Conservation (phyloP, 2,329 filamentous ascomycete genomes). For the Emericellopsis cladophorae region DNA sequence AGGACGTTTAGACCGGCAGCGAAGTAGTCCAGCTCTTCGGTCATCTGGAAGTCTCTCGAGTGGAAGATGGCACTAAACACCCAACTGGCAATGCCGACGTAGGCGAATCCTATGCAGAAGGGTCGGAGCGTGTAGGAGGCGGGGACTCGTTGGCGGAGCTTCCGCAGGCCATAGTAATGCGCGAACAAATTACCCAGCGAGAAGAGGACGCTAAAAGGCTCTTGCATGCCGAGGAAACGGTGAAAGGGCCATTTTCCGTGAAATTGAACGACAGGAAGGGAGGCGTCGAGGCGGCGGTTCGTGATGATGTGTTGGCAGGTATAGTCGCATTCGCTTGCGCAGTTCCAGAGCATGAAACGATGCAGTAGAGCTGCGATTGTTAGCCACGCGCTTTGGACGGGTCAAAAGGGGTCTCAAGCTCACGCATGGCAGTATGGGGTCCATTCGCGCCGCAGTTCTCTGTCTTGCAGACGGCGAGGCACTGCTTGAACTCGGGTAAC, state of each 20-base stretch:
- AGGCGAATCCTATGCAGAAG: slow-evolving; percentile 72
- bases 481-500: slow-evolving; percentile 77
- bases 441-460: slow-evolving; percentile 65
- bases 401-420: slow-evolving; percentile 16
- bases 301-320: slow-evolving; percentile 93
- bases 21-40: slow-evolving; percentile 95
- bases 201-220: slow-evolving; percentile 88
- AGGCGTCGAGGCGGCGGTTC: slow-evolving; percentile 49
- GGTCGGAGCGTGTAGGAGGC: slow-evolving; percentile 59
- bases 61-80: slow-evolving; percentile 85
- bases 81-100: slow-evolving; percentile 76
- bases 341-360: slow-evolving; percentile 84
- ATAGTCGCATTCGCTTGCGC: slow-evolving; percentile 92
- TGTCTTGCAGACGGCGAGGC: slow-evolving; percentile 65
- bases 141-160: slow-evolving; percentile 59
- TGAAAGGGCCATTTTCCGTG: slow-evolving; percentile 98
- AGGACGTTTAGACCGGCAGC: slow-evolving; percentile 80
- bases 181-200: slow-evolving; percentile 83
- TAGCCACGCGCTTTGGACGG: slow-evolving; percentile 1
- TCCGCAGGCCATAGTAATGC: slow-evolving; percentile 64
- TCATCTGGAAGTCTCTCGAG: slow-evolving; percentile 70
- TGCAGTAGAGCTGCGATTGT: slow-evolving; percentile 57
- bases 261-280: slow-evolving; percentile 71
- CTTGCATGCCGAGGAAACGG: slow-evolving; percentile 84
- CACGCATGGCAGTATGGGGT: slow-evolving; percentile 54